These are phyloP conservation scores for Lactifluus subvellereus DNA, from an alignment of 768 basidiomycete species.

Conservation along the genomic window DNA sequence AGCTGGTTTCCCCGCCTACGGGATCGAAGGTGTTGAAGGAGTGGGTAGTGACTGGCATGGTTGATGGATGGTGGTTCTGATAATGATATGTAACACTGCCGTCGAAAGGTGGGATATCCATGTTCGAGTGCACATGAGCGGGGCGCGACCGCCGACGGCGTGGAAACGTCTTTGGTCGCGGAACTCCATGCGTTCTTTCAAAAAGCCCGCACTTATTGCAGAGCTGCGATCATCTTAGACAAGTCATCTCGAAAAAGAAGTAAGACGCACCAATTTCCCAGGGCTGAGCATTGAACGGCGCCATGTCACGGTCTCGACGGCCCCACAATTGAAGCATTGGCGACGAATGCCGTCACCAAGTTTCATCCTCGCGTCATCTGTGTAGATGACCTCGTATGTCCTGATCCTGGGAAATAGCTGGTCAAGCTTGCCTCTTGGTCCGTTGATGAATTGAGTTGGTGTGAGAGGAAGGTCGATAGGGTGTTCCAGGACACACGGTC, in stretches of 20 bases:
- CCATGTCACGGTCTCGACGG: constrained; percentile 78
- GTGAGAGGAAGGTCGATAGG: neutral
- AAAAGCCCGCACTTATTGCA: constrained; percentile 69
- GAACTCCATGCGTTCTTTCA: constrained; percentile 70
- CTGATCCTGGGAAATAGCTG: neutral
- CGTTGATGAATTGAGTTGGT: neutral
- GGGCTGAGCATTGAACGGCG: constrained; percentile 65
- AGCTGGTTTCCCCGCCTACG: neutral
- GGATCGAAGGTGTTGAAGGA: neutral
- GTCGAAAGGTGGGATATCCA: neutral
- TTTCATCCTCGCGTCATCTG: constrained; percentile 75
- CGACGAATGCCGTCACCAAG: constrained; percentile 66
- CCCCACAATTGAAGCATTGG: constrained; percentile 77
- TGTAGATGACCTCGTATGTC: constrained; percentile 32
- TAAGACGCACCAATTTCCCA: constrained; percentile 56
- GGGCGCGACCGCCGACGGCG: constrained; percentile 3
- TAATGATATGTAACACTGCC: neutral
- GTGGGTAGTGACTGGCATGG: neutral
- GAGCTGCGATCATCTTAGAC: neutral
- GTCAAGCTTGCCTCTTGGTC: neutral
- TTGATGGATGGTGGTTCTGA: neutral
- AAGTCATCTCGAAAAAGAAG: neutral
- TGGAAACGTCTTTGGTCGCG: constrained; percentile 41
- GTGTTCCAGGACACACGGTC: neutral
- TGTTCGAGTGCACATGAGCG: neutral